Percentiles rank a stretch among this genome's conserved stretches.
These are phyloP conservation scores for Olyra latifolia DNA, from an alignment of 176 grass and related monocot genomes.

Conservation along the genomic window DNA sequence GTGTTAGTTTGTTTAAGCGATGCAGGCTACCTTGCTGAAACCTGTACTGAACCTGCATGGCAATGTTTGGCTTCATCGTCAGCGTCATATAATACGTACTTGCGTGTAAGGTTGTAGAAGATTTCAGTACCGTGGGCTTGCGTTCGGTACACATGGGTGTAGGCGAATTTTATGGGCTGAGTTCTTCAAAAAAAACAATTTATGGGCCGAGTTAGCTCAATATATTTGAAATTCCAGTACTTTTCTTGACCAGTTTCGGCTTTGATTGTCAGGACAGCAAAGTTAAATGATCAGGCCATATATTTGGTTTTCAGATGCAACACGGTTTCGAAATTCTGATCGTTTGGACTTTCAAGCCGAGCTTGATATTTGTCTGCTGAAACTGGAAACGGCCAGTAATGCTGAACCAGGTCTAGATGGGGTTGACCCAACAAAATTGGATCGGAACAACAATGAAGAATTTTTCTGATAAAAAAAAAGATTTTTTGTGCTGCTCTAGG, in stretches of 20 bases:
- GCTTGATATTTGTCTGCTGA: background rate
- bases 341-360: background rate
- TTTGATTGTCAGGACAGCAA: background rate
- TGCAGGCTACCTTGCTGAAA: no score
- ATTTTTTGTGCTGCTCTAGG: background rate
- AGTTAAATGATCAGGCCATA: background rate
- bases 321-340: background rate
- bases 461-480: no score
- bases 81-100: no score
- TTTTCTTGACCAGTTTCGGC: background rate
- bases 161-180: background rate
- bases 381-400: background rate
- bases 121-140: background rate
- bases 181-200: no score
- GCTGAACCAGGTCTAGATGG: background rate
- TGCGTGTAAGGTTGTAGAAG: background rate
- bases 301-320: background rate
- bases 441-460: background rate
- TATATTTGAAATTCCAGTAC: background rate
- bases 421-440: background rate
- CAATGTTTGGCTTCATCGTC: no score
- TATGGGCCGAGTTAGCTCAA: no score
- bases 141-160: background rate
- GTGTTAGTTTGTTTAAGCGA: no score
- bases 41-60: no score